Conservation (phyloP, 371 early-diverging fungal genomes). For the Rhizopus delemar region DNA sequence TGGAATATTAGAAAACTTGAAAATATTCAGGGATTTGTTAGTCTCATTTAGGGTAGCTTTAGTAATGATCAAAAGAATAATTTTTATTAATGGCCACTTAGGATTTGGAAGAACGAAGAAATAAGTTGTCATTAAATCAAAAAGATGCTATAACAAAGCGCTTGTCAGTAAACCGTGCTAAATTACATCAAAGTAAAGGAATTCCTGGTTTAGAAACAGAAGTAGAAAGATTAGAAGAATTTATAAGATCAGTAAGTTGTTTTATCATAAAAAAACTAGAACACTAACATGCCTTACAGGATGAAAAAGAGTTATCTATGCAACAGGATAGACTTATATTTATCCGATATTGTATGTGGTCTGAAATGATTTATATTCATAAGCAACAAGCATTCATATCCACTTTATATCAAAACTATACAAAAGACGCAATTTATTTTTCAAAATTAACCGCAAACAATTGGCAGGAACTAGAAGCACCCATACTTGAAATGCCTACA, state of each 20-base stretch:
- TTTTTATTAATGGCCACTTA: conserved; percentile 2
- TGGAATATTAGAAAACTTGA: conserved; percentile 67
- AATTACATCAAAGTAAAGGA: conserved; percentile 45
- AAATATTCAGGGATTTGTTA: conserved; percentile 69
- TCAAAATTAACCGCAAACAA: conserved; percentile 54
- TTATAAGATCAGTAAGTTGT: conserved; percentile 36
- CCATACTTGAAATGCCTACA: conserved; percentile 47
- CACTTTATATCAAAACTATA: conserved; percentile 63
- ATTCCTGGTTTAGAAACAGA: conserved; percentile 52
- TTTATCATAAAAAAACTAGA: background rate
- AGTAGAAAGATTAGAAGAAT: conserved; percentile 37
- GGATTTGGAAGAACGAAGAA: conserved; percentile 41
- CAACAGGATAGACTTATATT: conserved; percentile 39
- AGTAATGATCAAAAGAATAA: conserved; percentile 12
- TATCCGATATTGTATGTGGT: conserved; percentile 46
- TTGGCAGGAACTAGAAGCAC: conserved; percentile 62
- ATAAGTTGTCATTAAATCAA: conserved; percentile 36
- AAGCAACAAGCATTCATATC: conserved; percentile 61
- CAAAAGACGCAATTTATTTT: conserved; percentile 58
- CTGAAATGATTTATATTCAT: conserved; percentile 49
- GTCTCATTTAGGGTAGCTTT: conserved; percentile 59
- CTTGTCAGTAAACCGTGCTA: conserved; percentile 34
- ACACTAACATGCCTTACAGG: conserved; percentile 60
- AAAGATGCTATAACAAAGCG: conserved; percentile 40
- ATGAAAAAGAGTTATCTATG: conserved; percentile 87